These are phyloP conservation scores for Geotrichum citri-aurantii DNA, from an alignment of 1,139 yeast genomes.

Conservation along the genomic window DNA sequence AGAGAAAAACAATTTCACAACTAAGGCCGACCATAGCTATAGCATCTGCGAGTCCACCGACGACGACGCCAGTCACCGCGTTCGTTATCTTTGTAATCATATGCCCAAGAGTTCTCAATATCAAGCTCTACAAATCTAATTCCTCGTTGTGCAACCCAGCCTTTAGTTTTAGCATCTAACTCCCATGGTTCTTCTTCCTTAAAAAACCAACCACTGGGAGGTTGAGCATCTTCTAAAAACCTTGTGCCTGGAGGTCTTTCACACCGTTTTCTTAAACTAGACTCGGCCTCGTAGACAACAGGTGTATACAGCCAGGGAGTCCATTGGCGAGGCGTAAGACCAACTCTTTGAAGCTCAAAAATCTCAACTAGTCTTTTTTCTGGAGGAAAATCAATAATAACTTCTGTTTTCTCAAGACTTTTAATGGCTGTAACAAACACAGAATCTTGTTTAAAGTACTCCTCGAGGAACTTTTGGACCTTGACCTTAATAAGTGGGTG, in stretches of 20 bases:
- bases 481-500: conserved; percentile 28
- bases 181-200: conserved; percentile 57
- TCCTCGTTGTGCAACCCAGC: conserved; percentile 51
- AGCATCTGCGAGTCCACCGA: conserved; percentile 36
- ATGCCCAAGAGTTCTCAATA: conserved; percentile 42
- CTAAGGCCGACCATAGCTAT: conserved; percentile 16
- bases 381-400: conserved; percentile 62
- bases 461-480: background rate
- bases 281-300: conserved; percentile 48
- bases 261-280: conserved; percentile 50
- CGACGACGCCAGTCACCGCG: conserved; percentile 40
- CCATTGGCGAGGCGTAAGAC: conserved; percentile 59
- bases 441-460: conserved; percentile 3
- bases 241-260: conserved; percentile 63
- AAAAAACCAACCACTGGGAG: conserved; percentile 76
- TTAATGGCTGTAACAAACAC: conserved; percentile 21
- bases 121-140: conserved; percentile 33
- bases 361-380: conserved; percentile 55
- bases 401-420: conserved; percentile 43
- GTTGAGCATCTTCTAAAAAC: conserved; percentile 48
- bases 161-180: conserved; percentile 48
- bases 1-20: background rate
- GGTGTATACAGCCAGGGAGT: conserved; percentile 46
- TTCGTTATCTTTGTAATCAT: conserved; percentile 36
- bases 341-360: conserved; percentile 66